Evolutionary conservation across 164 flowering plant species (phyloP).

Genomic region (Amborella trichopoda): DNA sequence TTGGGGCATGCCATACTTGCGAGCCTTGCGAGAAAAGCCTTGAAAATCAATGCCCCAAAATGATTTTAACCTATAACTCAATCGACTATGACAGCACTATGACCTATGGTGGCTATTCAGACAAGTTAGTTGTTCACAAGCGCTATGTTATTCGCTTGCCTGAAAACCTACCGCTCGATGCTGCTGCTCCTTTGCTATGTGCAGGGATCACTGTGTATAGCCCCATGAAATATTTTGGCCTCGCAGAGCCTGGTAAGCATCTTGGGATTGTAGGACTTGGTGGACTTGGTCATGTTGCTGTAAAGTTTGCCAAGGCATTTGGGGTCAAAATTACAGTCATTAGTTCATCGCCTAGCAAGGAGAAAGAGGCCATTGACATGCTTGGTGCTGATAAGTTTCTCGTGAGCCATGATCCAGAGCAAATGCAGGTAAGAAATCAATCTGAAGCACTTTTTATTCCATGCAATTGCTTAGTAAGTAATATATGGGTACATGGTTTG

Average conservation of each 20-base stretch:
- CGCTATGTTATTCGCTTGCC: conserved; percentile 13
- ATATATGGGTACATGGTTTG: too few relatives aligned
- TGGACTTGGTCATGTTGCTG: conserved; percentile 13
- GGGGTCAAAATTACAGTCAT: conserved; percentile 26
- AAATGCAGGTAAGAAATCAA: conserved; percentile 35
- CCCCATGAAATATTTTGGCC: conserved; percentile 12
- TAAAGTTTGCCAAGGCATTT: conserved; percentile 12
- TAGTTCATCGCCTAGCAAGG: conserved; percentile 26
- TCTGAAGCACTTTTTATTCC: too few relatives aligned
- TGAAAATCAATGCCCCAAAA: conserved; percentile 27
- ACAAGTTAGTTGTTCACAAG: conserved; percentile 8
- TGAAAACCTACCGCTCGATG: conserved; percentile 14
- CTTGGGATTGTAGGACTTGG: conserved; percentile 13
- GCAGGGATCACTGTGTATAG: conserved; percentile 24
- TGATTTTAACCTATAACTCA: conserved; percentile 10
- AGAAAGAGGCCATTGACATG: conserved; percentile 20
- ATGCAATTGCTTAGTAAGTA: too few relatives aligned
- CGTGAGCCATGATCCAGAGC: conserved; percentile 22
- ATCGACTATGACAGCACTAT: conserved; percentile 6
- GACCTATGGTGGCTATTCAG: conserved; percentile 17
- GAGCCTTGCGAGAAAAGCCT: conserved; percentile 14
- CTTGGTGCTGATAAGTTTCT: conserved; percentile 15
- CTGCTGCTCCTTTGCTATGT: conserved; percentile 14
- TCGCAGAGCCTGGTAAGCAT: conserved; percentile 8
- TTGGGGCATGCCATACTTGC: conserved; percentile 26